Percentiles rank a stretch among this genome's conserved stretches.
Conservation (phyloP, 148 eudicot genomes). For the Silene conica region DNA sequence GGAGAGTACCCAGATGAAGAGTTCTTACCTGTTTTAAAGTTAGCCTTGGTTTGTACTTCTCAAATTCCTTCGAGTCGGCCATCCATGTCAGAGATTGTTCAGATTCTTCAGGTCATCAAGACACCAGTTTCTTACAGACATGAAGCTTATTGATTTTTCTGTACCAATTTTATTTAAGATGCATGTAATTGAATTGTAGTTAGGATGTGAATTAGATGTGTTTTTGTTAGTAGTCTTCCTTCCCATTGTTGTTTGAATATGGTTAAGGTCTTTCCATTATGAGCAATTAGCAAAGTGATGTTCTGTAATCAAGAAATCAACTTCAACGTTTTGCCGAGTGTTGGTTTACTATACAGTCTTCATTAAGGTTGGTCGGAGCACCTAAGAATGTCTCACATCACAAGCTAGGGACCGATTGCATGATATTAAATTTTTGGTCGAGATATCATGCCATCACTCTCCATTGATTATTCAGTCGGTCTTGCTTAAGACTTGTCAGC, state of each 20-base stretch:
- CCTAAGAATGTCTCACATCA: too few species aligned
- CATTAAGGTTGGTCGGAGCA: too few species aligned
- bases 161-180: not conserved
- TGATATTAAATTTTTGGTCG: too few species aligned
- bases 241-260: conserved; percentile 13
- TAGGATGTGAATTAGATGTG: conserved; percentile 22
- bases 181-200: not conserved
- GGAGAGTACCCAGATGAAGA: conserved; percentile 79
- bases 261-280: not conserved
- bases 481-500: too few species aligned
- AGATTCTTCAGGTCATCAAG: conserved; percentile 86
- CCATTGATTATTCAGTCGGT: too few species aligned
- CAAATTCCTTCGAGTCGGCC: conserved; percentile 95
- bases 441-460: too few species aligned
- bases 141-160: conserved; percentile 31
- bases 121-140: conserved; percentile 67
- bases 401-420: too few species aligned
- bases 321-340: too few species aligned
- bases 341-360: too few species aligned
- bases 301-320: not conserved
- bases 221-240: not conserved
- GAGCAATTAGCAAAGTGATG: not conserved
- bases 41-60: conserved; percentile 93
- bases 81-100: conserved; percentile 92
- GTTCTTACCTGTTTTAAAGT: conserved; percentile 72